Evolutionary conservation across 225 moss, liverwort and hornwort genomes (phyloP), one percentile per base, ranked within the genome.

Genomic region (Ulota crispa): DNA sequence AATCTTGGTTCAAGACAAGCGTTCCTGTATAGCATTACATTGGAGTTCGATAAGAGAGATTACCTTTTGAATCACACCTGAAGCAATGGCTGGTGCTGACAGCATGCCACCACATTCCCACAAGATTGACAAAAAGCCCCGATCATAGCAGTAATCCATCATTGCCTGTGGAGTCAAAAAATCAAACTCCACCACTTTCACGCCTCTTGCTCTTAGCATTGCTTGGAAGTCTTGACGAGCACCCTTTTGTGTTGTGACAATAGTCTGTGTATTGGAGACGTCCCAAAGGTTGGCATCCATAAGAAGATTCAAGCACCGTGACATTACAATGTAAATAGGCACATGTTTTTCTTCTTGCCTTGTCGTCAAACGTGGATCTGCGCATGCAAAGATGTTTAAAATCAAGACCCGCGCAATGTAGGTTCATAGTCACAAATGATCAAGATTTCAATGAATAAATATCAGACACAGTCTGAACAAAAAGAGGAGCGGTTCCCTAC

Each of bases 71-170:
- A 98, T 94, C 61, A 98, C 94, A 85, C 94, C 93, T 62, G 94
- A 91, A 45, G 95, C 92, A 87, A 98, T 98, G 68, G 98, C 98
- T 59, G 94, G 94, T 37, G 98, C 95, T 75, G 98, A 94, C 67
- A 98, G 80, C 79, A 88, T 90, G 52, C 98, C 98, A 81, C 98
- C 98, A 83, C 98, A 98, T 83, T 98, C 98, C 98, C 95, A 95
- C 77, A 98, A 74, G 21, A 98, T 88, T 52, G 93, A 92, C 82
- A 98, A 79, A 80, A 88, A 98, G 30, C 98, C 95, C 39, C 95
- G 91, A 73, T 92, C 86, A 75, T 94, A 93, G 88, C 98, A 98
- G 78, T 95, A 95, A 64, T 98, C 91, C 98, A 98, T 95, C 60
- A 95, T 94, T 81, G 86, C 93, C 34, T 84, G 92, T 19, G 95